Conservation (phyloP, 495 filamentous ascomycete genomes). For the Rhypophila decipiens region DNA sequence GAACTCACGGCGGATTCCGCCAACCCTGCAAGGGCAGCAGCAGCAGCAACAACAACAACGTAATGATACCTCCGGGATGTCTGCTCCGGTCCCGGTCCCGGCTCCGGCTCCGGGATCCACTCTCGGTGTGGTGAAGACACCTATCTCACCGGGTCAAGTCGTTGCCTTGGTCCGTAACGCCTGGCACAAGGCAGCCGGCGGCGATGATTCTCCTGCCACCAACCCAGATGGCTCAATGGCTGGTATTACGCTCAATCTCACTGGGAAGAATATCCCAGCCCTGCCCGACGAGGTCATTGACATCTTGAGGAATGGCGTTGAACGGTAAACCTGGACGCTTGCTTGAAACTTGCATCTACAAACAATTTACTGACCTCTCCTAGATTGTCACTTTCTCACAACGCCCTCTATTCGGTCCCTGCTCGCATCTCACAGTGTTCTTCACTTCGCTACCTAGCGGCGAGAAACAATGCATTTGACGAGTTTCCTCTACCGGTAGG, state of each 20-base stretch:
- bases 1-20: too few species aligned
- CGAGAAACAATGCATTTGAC: conserved; percentile 67
- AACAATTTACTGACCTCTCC: background rate
- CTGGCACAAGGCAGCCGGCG: conserved; percentile 46
- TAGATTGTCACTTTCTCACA: conserved; percentile 72
- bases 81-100: background rate
- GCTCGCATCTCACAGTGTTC: conserved; percentile 65
- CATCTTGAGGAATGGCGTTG: conserved; percentile 72
- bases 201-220: conserved; percentile 48
- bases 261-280: conserved; percentile 59
- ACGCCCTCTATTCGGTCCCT: conserved; percentile 63
- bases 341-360: background rate
- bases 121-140: conserved; percentile 1
- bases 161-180: conserved; percentile 45
- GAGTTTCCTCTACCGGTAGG: conserved; percentile 56
- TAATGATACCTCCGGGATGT: too few species aligned
- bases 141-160: conserved; percentile 29
- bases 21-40: too few species aligned
- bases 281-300: conserved; percentile 74
- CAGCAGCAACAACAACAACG: too few species aligned
- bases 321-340: conserved; percentile 41
- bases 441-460: conserved; percentile 72
- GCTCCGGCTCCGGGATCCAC: background rate
- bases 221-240: conserved; percentile 55
- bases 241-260: conserved; percentile 67